A percentile compares a stretch with the other conserved stretches of the same genome.
Evolutionary conservation across 768 basidiomycete genomes (phyloP).

Genomic region (Boletus insuetus): DNA sequence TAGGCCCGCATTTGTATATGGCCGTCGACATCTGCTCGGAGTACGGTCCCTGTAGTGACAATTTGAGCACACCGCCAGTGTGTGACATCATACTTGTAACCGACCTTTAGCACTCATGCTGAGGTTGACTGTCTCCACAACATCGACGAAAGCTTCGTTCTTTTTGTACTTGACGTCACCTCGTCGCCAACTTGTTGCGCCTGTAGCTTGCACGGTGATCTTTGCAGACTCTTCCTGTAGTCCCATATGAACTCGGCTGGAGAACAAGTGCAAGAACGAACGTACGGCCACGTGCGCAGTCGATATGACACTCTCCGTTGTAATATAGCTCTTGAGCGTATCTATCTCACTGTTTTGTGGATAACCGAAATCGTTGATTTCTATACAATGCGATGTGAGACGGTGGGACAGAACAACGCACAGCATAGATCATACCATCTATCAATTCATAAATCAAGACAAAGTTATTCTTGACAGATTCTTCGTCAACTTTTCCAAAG

Average conservation of each 20-base stretch:
- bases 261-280: not conserved
- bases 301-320: conserved; percentile 92
- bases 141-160: conserved; percentile 99
- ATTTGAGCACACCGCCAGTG: not conserved
- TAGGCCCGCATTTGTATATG: conserved; percentile 99
- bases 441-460: conserved; percentile 97
- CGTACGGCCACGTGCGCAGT: conserved; percentile 80
- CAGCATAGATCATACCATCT: conserved; percentile 60
- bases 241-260: not conserved
- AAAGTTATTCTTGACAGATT: conserved; percentile 98
- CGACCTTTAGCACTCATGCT: conserved; percentile 94
- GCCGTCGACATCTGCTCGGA: conserved; percentile 97
- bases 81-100: not conserved
- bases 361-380: conserved; percentile 98
- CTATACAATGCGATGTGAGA: conserved; percentile 37
- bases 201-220: conserved; percentile 96
- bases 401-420: not conserved
- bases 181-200: conserved; percentile 92
- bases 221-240: conserved; percentile 92
- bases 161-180: conserved; percentile 98
- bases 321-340: conserved; percentile 96
- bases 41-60: conserved; percentile 62
- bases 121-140: conserved; percentile 93
- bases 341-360: conserved; percentile 99
- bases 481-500: conserved; percentile 98